A percentile compares a stretch with the other conserved stretches of the same genome.
Conservation (phyloP, 2,329 filamentous ascomycete species). For the Aspergillus fructus region DNA sequence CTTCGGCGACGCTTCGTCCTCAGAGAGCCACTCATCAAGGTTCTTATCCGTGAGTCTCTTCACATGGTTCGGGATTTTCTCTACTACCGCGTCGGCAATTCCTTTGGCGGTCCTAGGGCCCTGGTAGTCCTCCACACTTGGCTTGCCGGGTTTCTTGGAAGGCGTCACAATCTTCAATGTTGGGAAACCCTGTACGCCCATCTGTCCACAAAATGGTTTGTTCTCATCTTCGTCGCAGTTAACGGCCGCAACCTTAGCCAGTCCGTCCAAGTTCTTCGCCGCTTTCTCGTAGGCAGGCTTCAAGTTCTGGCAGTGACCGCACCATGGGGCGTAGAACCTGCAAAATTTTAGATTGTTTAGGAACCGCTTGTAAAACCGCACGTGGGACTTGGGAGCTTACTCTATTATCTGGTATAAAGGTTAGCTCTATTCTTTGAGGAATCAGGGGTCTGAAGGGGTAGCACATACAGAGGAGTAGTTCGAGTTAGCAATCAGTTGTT, state of each 20-base stretch:
- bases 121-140: conserved; percentile 86
- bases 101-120: conserved; percentile 78
- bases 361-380: conserved; percentile 15
- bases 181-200: conserved; percentile 92
- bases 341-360: conserved; percentile 27
- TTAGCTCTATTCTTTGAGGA: conserved; percentile 15
- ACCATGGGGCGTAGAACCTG: conserved; percentile 97
- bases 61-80: conserved; percentile 91
- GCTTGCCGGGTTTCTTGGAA: conserved; percentile 74
- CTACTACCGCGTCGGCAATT: conserved; percentile 81
- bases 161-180: conserved; percentile 92
- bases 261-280: conserved; percentile 81
- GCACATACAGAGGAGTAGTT: conserved; percentile 82
- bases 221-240: conserved; percentile 94
- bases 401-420: conserved; percentile 48
- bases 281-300: conserved; percentile 95
- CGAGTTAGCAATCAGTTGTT: conserved; percentile 78
- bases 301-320: conserved; percentile 93
- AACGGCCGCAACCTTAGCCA: conserved; percentile 91
- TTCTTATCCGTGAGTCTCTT: conserved; percentile 77
- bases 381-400: conserved; percentile 37
- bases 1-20: conserved; percentile 70
- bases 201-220: conserved; percentile 78
- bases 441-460: not conserved
- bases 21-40: conserved; percentile 69